Conservation (phyloP, 1,284 basidiomycete species). For the Chondrostereum purpureum region DNA sequence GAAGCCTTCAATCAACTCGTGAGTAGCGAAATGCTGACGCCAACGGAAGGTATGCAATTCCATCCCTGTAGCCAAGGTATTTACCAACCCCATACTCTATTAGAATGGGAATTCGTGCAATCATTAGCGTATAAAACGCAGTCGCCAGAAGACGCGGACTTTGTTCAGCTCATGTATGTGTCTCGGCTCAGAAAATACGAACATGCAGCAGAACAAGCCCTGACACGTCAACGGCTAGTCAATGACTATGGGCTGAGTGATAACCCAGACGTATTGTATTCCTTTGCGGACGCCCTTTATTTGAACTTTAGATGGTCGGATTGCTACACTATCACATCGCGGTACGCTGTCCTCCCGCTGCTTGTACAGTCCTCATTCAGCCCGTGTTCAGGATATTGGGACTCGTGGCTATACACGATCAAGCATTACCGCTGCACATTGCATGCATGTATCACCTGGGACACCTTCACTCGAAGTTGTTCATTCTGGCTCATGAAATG, state of each 20-base stretch:
- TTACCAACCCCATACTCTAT: conserved; percentile 9
- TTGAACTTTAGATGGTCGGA: conserved; percentile 88
- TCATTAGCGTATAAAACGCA: conserved; percentile 79
- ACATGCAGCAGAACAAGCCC: conserved; percentile 74
- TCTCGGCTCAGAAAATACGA: conserved; percentile 87
- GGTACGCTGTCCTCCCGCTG: conserved; percentile 35
- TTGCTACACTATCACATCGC: conserved; percentile 83
- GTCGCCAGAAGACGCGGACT: conserved; percentile 79
- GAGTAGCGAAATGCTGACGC: conserved; percentile 89
- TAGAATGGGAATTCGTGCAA: conserved; percentile 96
- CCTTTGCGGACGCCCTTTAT: conserved; percentile 89
- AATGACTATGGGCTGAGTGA: conserved; percentile 77
- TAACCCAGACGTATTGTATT: conserved; percentile 89
- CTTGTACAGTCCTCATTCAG: not conserved
- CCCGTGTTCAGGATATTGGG: conserved; percentile 62
- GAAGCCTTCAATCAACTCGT: conserved; percentile 92
- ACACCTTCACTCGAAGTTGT: conserved; percentile 86
- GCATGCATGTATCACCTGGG: conserved; percentile 96
- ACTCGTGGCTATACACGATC: conserved; percentile 74
- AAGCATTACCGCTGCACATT: conserved; percentile 88
- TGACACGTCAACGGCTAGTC: conserved; percentile 68
- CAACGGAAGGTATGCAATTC: conserved; percentile 70
- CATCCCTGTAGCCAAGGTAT: conserved; percentile 1
- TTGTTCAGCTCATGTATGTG: conserved; percentile 89
- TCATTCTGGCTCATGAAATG: conserved; percentile 92